Percentiles rank a stretch among this genome's conserved stretches.
phyloP scores from a whole-genome alignment of 352 stramenopile species.

The Aphanomyces astaci region DNA sequence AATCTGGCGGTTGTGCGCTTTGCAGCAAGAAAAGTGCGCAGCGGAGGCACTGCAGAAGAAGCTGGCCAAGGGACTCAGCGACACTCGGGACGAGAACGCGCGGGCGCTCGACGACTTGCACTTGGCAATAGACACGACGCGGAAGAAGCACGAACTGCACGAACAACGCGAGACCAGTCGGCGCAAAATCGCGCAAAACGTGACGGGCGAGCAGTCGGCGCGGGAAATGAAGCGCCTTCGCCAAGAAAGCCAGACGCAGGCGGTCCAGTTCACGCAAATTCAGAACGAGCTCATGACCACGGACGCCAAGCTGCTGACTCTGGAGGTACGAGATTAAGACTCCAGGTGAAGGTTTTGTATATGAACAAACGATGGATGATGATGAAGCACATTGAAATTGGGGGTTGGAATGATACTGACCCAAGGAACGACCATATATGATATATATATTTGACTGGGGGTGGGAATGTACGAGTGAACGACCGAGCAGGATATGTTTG shows the following conservation, averaged over 20 bases:
- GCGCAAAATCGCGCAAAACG: conserved; percentile 64
- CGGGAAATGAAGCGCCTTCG: conserved; percentile 60
- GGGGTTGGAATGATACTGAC: too few species aligned
- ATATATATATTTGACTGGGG: too few species aligned
- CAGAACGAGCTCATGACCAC: conserved; percentile 69
- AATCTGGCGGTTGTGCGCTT: background rate
- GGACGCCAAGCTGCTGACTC: conserved; percentile 50
- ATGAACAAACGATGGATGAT: too few species aligned
- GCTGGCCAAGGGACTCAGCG: conserved; percentile 55
- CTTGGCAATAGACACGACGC: conserved; percentile 64
- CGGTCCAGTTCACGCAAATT: conserved; percentile 70
- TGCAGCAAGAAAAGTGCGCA: conserved; percentile 62
- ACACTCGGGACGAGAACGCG: conserved; percentile 65
- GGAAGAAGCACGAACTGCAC: conserved; percentile 63
- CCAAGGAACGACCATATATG: too few species aligned
- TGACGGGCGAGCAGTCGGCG: conserved; percentile 59
- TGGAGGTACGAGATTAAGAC: conserved; percentile 35
- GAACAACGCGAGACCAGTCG: conserved; percentile 65
- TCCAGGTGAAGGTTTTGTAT: too few species aligned
- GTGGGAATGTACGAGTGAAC: too few species aligned
- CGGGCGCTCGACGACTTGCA: conserved; percentile 66
- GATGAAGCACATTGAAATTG: too few species aligned
- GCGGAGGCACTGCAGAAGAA: conserved; percentile 58
- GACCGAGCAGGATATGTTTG: too few species aligned
- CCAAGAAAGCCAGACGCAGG: conserved; percentile 64